A percentile compares a stretch with the other conserved stretches of the same genome.
These are phyloP conservation scores for Paramecium pentaurelia DNA, from an alignment of 73 alveolate species.

Conservation along the genomic window DNA sequence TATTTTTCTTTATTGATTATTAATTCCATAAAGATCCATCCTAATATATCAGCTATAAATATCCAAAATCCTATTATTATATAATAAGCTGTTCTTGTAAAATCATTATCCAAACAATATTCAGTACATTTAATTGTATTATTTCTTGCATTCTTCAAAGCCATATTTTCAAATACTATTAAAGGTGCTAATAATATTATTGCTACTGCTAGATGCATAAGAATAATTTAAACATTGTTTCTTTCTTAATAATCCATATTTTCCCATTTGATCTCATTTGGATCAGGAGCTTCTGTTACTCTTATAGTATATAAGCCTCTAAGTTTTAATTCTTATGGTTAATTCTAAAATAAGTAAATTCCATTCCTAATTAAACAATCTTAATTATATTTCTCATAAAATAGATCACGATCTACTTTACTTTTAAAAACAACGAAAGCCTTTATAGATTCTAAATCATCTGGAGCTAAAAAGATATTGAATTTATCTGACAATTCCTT, in stretches of 20 bases:
- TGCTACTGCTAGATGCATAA: background rate
- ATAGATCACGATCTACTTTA: slow-evolving; percentile 3
- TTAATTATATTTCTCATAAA: slow-evolving; percentile 13
- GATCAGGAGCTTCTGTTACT: slow-evolving; percentile 47
- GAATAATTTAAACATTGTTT: background rate
- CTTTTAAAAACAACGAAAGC: slow-evolving; percentile 26
- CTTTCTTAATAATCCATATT: slow-evolving; percentile 27
- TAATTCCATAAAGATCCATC: background rate
- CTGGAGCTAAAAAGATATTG: slow-evolving; percentile 43
- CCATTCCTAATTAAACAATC: slow-evolving; percentile 23
- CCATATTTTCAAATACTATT: background rate
- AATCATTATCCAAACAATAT: background rate
- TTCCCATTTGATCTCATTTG: slow-evolving; percentile 33
- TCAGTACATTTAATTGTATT: background rate
- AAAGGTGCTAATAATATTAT: background rate
- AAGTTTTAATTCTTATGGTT: background rate
- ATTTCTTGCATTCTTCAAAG: background rate
- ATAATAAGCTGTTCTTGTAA: background rate
- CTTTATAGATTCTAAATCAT: slow-evolving; percentile 23
- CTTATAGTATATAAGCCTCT: background rate
- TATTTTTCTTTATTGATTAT: background rate
- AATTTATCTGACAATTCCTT: slow-evolving; percentile 7
- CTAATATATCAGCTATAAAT: background rate
- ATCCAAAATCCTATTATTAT: slow-evolving; percentile 3
- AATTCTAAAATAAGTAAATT: background rate